Percentiles rank a stretch among this genome's conserved stretches.
phyloP scores from a whole-genome alignment of 208 protist species.

The Trypanosoma rangeli region DNA sequence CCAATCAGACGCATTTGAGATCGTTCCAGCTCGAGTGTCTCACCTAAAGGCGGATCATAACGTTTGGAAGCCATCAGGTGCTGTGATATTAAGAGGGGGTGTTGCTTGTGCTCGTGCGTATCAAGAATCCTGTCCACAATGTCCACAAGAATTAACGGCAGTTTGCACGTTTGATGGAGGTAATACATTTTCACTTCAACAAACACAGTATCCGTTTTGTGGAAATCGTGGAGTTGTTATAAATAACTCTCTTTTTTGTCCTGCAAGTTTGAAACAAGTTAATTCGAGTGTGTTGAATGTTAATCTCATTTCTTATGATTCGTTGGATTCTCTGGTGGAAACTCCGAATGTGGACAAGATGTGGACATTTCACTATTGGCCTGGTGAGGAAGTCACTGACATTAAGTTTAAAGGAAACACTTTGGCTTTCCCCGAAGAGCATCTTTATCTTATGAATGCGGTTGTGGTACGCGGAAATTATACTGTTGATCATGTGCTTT shows the following conservation, averaged over 20 bases:
- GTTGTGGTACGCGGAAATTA: conserved; percentile 31
- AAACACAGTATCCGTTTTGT: conserved; percentile 50
- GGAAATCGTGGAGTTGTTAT: conserved; percentile 46
- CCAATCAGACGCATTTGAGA: conserved; percentile 25
- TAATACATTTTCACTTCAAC: conserved; percentile 30
- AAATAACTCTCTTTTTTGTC: conserved; percentile 49
- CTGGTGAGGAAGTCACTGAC: conserved; percentile 25
- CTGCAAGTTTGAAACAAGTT: conserved; percentile 11
- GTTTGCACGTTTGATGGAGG: conserved; percentile 64
- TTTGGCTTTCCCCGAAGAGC: conserved; percentile 29
- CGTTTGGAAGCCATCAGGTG: conserved; percentile 41
- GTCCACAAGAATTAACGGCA: conserved; percentile 26
- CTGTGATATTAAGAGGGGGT: conserved; percentile 30
- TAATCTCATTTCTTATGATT: conserved; percentile 22
- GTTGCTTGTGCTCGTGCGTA: conserved; percentile 32
- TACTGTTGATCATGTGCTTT: conserved; percentile 24
- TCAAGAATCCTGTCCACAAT: conserved; percentile 15
- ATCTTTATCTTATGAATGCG: conserved; percentile 51
- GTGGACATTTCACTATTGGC: conserved; percentile 19
- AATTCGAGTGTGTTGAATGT: conserved; percentile 23
- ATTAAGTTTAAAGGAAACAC: conserved; percentile 53
- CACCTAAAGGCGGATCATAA: conserved; percentile 7
- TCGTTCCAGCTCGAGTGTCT: conserved; percentile 17
- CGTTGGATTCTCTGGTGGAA: conserved; percentile 18
- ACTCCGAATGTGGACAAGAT: conserved; percentile 7